phyloP scores from a whole-genome alignment of 805 yeast species.

The Kodamaea restingae region DNA sequence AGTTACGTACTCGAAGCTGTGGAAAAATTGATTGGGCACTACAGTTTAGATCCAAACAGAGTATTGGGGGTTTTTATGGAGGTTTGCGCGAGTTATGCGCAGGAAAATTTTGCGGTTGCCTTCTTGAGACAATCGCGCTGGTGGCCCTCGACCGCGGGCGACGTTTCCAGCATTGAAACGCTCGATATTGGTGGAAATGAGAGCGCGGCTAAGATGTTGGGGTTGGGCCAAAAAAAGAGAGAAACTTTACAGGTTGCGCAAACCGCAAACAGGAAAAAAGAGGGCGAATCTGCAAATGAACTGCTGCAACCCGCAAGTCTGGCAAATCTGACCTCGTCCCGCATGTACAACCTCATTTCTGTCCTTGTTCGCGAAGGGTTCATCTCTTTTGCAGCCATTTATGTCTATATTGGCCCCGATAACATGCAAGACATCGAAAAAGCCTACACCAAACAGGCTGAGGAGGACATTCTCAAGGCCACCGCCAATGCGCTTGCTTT shows the following conservation, averaged over 20 bases:
- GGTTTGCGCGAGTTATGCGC: constrained; percentile 42
- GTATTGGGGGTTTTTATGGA: constrained; percentile 61
- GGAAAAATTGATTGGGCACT: constrained; percentile 66
- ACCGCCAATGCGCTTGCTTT: constrained; percentile 77
- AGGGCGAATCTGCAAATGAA: no score
- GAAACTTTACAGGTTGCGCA: no score
- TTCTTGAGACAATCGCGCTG: constrained; percentile 55
- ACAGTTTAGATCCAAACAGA: constrained; percentile 67
- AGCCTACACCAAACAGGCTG: constrained; percentile 42
- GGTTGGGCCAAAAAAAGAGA: constrained; percentile 20
- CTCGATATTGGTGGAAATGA: constrained; percentile 51
- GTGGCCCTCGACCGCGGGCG: constrained; percentile 54
- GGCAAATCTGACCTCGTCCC: neutral
- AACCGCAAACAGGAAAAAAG: no score
- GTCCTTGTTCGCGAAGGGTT: constrained; percentile 63
- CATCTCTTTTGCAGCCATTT: constrained; percentile 59
- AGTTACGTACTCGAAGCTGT: constrained; percentile 45
- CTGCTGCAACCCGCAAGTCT: no score
- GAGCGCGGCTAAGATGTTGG: constrained; percentile 52
- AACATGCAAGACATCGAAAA: constrained; percentile 45
- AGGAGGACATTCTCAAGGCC: constrained; percentile 56
- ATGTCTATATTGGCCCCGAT: constrained; percentile 51
- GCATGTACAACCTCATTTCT: constrained; percentile 38
- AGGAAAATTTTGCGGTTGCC: constrained; percentile 28
- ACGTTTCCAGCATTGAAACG: constrained; percentile 26